These are phyloP conservation scores for Tetrapisispora taiwanensis DNA, from an alignment of 805 yeast species.

Conservation along the genomic window DNA sequence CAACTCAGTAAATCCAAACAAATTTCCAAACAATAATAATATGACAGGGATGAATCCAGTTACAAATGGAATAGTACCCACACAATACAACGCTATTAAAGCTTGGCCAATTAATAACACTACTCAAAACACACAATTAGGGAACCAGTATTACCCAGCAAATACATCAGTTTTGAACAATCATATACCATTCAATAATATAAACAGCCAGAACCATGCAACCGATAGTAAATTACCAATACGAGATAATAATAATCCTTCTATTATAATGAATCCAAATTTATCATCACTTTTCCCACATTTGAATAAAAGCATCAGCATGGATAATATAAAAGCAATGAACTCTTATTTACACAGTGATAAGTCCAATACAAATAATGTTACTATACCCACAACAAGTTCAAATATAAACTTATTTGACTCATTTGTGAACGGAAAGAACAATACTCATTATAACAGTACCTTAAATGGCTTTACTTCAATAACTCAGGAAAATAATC, in stretches of 20 bases:
- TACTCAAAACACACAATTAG: no score
- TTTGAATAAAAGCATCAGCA: background rate
- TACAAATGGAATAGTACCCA: no score
- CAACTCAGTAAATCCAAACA: no score
- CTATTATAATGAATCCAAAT: background rate
- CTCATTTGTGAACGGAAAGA: background rate
- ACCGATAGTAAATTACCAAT: background rate
- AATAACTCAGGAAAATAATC: background rate
- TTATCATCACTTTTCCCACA: conserved; percentile 3
- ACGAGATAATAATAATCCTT: background rate
- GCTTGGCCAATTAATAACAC: no score
- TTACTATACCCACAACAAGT: background rate
- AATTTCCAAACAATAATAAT: no score
- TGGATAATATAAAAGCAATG: background rate
- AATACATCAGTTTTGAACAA: no score
- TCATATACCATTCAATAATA: no score
- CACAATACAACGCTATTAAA: no score
- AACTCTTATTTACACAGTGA: background rate
- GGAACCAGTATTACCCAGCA: no score
- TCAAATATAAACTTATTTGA: background rate
- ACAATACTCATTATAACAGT: background rate
- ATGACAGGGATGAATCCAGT: no score
- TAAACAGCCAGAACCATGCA: background rate
- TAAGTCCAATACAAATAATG: background rate
- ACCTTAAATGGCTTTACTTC: background rate